Evolutionary conservation across 2,329 filamentous ascomycete genomes (phyloP), one percentile per base, ranked within the genome.

Genomic region (Alternaria ethzedia): DNA sequence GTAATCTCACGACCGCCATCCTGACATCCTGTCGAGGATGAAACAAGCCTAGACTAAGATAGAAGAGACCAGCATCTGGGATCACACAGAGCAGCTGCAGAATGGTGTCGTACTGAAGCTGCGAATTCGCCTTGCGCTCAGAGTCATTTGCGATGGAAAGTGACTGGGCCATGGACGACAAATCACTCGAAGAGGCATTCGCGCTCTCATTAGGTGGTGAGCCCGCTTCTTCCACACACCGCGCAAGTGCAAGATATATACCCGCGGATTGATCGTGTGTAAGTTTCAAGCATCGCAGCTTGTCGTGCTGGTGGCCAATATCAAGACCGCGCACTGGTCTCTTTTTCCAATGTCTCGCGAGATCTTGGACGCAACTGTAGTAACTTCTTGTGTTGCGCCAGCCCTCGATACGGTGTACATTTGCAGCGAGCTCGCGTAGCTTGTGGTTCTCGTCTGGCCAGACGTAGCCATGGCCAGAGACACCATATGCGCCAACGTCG

Each of bases 321-420:
- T 99, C 96, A 17, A 96, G 85, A n/a, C 89, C 88, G 68, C 93
- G 91, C 45, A 95, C 86, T 1, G 92, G 91, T 44, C 88, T 63
- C 52, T 75, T 77, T 13, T 75, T 73, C 80, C 80, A 82, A 13
- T 69, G 57, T 25, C 74, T 66, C 28, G 78, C 80, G 1, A 81
- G 68, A 63, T 82, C 80, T 50, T 97, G 93, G 67, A 98, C 95
- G 77, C 93, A 98, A 70, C 92, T 94, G 82, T 96, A 97, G 78
- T 99, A 99, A 75, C 93, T 97, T 64, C 96, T 87, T 1, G 96
- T 98, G 68, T 93, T 96, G 70, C 96, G 89, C 96, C 96, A 99
- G 60, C 95, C 96, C 82, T 99, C 96, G 65, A 99, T 96, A 60
- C 96, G 87, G 61, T 92, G 93, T 50, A 96, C 93, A 65, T 97